Base-by-base conservation (phyloP, 495 filamentous ascomycete genomes). In the Pyrenula aspistea region DNA sequence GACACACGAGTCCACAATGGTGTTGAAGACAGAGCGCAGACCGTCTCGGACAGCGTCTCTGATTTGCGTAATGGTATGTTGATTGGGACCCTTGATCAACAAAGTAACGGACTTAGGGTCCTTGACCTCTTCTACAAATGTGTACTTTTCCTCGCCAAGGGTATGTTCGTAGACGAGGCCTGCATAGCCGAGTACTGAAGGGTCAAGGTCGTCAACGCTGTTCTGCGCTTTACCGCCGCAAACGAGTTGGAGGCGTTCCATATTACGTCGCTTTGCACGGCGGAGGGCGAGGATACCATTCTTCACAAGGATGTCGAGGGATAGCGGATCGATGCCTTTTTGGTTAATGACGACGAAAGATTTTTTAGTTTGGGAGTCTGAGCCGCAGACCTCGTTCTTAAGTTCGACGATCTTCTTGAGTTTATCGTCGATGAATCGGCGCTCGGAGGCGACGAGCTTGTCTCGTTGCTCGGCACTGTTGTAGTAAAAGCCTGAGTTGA, bases 401-500 rank as follows among this genome's bases (percentile, higher is more conserved):
- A 99, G 77, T 59, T 96, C 94, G 12, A 99, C 88, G 66, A 99
- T 96, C 78, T 95, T 96, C 69, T 89, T 85, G 61, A 99, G 71
- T 76, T 99, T 99, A 55, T 93, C 84, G 67, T 99, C 93, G 31
- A 99, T 91, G 63, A 96, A 96, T 59, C 87, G 80, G 57, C 93
- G 86, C 71, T 99, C 93, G 65, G 89, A 95, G 74, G 97, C 94
- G 15, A 99, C 93, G 50, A 99, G 79, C 75, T 96, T 97, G 59
- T 97, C 93, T 55, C 93, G 80, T 73, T 99, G 93, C 55, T 95
- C 89, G 25, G 93, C 93, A 63, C 84, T 93, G 3, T 89, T 95
- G 75, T 99, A 99, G 77, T 95, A 99, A 79, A 99, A 99, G 52
- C 91, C 85, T 23, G 91, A 96, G 77, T 99, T 99, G 71, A 99